Conservation (phyloP, 345 rosid species). For the Psidium friedrichsthalianum region DNA sequence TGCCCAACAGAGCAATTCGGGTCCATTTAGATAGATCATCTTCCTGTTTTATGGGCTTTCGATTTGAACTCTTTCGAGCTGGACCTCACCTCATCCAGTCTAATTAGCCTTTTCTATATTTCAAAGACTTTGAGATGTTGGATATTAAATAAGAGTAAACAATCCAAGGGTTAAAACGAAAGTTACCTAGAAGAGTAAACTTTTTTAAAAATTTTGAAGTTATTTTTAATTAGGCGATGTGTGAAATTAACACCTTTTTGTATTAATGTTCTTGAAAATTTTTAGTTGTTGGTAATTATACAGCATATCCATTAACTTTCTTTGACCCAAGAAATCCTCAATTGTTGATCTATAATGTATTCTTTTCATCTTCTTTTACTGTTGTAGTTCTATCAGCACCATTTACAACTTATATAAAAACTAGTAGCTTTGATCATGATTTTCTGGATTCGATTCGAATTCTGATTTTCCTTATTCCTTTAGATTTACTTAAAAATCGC, state of each 20-base stretch:
- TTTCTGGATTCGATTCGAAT: neutral
- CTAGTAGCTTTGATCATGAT: neutral
- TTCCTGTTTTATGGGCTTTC: neutral
- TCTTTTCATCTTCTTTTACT: neutral
- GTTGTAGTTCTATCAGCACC: neutral
- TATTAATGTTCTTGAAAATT: neutral
- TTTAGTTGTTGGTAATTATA: neutral
- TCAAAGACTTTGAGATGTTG: neutral
- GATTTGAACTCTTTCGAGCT: neutral
- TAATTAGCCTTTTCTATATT: neutral
- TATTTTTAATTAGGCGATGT: neutral
- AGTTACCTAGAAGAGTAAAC: neutral
- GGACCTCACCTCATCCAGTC: neutral
- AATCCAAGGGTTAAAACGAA: neutral
- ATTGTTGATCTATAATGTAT: neutral
- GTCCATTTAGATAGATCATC: neutral
- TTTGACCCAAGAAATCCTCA: neutral
- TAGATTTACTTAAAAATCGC: neutral
- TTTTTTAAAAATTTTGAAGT: neutral
- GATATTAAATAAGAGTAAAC: neutral
- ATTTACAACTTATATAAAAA: neutral
- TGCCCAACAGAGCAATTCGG: neutral
- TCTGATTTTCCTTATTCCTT: neutral
- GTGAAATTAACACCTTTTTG: neutral
- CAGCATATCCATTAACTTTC: neutral